Evolutionary conservation across 1,139 yeast genomes (phyloP), one percentile per base, ranked within the genome.

Genomic region (Saccharomycopsis crataegensis): DNA sequence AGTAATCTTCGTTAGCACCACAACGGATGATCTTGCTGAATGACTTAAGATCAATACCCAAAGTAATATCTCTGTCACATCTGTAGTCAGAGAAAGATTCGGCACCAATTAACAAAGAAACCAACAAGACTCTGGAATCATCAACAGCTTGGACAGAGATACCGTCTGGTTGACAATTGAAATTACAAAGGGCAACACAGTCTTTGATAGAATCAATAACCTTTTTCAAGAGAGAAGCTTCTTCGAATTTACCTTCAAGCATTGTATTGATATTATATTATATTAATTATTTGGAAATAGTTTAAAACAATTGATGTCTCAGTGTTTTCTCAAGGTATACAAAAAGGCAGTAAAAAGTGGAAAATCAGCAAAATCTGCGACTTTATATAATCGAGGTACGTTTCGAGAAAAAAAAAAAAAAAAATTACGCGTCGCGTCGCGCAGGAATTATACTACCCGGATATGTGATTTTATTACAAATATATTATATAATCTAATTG

Each of bases 161-260:
- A 60, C 99, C 99, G 60, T 84, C 82, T 70, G 88, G 96, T 22
- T 96, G 82, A 73, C 98, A 93, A 73, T 91, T 95, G 77, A 93
- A 89, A 78, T 93, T 93, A 75, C 97, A 93, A 64, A 90, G 78
- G 66, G 87, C 87, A 60, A 93, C 96, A 67, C 95, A 83, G 67
- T 93, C 99, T 68, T 89, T 87, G 68, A 90, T 86, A 57, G 97
- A 83, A 64, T 93, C 98, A 65, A 90, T 86, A 65, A 89, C 82
- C 65, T 87, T 89, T 72, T 93, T 93, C 68, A 94, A 80, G 64
- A 90, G 79, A 59, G 91, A 79, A 58, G 99, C 96, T 75, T 90
- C 91, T 65, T 86, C 93, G 64, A 93, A 87, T 76, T 90, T 90
- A 62, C 97, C 99, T 82, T 93, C 99, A 76, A 93, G 83, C 98